Evolutionary conservation across 1,284 basidiomycete genomes (phyloP).

Genomic region (Anthracocystis walkeri): DNA sequence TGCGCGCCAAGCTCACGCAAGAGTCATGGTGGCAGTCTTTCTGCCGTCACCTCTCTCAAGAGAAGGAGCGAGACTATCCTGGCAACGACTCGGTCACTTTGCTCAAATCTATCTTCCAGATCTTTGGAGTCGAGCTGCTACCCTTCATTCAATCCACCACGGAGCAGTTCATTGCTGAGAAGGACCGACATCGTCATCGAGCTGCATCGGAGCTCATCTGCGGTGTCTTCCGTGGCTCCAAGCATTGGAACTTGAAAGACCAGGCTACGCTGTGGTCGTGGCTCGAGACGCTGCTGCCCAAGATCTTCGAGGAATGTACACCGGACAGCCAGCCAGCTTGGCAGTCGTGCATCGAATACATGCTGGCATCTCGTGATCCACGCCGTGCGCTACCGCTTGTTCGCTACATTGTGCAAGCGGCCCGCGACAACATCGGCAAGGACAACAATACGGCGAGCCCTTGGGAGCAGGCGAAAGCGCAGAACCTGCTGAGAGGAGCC

Average conservation of each 20-base stretch:
- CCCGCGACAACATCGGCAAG: conserved; percentile 50
- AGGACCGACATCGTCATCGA: conserved; percentile 89
- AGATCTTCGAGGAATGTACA: conserved; percentile 76
- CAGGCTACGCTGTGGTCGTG: conserved; percentile 82
- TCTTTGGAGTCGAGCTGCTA: conserved; percentile 75
- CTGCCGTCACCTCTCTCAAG: conserved; percentile 63
- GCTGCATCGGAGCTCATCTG: conserved; percentile 87
- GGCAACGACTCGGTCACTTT: conserved; percentile 71
- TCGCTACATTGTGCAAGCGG: conserved; percentile 72
- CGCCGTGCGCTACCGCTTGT: conserved; percentile 82
- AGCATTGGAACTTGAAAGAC: conserved; percentile 83
- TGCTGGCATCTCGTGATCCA: conserved; percentile 83
- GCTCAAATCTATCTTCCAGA: conserved; percentile 73
- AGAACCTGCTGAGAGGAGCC: conserved; percentile 73
- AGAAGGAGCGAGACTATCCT: conserved; percentile 65
- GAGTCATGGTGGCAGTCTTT: conserved; percentile 76
- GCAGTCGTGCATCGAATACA: conserved; percentile 72
- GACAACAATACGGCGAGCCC: conserved; percentile 51
- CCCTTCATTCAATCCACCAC: conserved; percentile 76
- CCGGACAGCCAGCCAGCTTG: conserved; percentile 71
- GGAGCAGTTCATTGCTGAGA: conserved; percentile 75
- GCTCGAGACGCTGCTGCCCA: conserved; percentile 78
- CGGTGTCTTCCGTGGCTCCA: conserved; percentile 81
- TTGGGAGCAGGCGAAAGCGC: conserved; percentile 69
- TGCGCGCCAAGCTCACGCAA: conserved; percentile 73